Conservation (phyloP, 176 grass and related monocot genomes). For the Rhynchospora tenuis region DNA sequence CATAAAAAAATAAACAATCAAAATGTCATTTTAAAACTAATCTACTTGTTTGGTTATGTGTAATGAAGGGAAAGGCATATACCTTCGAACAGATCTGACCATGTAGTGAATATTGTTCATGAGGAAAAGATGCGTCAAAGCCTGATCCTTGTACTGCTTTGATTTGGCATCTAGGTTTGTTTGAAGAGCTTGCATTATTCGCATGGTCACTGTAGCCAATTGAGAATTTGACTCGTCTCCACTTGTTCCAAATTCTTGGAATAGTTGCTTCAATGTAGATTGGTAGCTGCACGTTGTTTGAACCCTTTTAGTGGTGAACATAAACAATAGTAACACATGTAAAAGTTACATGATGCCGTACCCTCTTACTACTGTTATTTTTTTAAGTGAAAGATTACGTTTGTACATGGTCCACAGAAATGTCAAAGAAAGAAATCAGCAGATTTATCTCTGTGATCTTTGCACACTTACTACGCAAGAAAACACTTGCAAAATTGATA, state of each 20-base stretch:
- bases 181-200: constrained; percentile 90
- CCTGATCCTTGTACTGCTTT: constrained; percentile 91
- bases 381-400: neutral
- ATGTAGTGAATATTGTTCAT: constrained; percentile 99
- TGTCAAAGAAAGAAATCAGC: neutral
- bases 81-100: constrained; percentile 87
- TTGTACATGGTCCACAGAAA: neutral
- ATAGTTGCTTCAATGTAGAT: constrained; percentile 89
- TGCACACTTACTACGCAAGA: constrained; percentile 7
- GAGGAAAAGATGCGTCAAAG: constrained; percentile 77
- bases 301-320: constrained; percentile 5
- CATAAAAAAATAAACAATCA: neutral
- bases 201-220: constrained; percentile 81
- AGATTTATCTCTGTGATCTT: neutral
- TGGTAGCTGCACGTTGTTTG: constrained; percentile 61
- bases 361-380: neutral
- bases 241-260: constrained; percentile 74
- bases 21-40: neutral
- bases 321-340: neutral
- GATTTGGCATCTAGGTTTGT: constrained; percentile 91
- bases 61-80: neutral
- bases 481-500: neutral
- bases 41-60: neutral
- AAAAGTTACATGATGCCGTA: neutral
- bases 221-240: constrained; percentile 77